Base-by-base conservation (phyloP, 148 eudicot genomes). In the Agrostemma githago region DNA sequence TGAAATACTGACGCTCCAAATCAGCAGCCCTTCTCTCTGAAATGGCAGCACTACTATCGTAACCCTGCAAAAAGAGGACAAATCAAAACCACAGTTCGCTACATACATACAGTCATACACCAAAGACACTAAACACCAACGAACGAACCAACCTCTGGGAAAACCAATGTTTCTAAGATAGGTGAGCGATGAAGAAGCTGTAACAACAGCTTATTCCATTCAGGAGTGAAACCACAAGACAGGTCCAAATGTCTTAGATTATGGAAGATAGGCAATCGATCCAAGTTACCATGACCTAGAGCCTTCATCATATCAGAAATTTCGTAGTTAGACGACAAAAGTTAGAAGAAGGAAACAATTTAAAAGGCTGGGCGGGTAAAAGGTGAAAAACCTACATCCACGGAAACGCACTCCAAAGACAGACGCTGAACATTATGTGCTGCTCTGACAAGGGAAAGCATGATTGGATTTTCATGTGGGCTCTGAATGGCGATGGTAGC, bases 361-460 rank as follows among this genome's bases (percentile, higher is more conserved):
- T 2, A 44, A 43, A 68, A 68, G 14, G 34, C 34, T 26, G 34
- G 1, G 34, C 34, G 34, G 6, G 57, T 43, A 20, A 42, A 14
- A 39, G 10, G 59, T 51, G 26, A 54, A 43, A 57, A 53, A 75
- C 79, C 71, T 17, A 19, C 38, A 63, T 11, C 20, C 38, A 70
- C 21, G 38, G 21, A 57, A 9, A 3, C 2, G 72, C 2, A 2
- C 5, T 8, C 6, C 46, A 72, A 11, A 65, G 34, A 42, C 42
- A 77, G 68, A 61, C 40, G 51, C 39, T 62, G 74, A 77, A 77
- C 83, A 62, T 21, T 20, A 53, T 57, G 61, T 57, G 61, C 61
- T n/a, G 17, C 61, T 57, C 61, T 57, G 17, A 57, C 61, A n/a
- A 57, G 61, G 17, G 61, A 57, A 57, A 57, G 17, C 61, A 57